Evolutionary conservation across 306 rosid species (phyloP).

Genomic region (Mimosa pudica): DNA sequence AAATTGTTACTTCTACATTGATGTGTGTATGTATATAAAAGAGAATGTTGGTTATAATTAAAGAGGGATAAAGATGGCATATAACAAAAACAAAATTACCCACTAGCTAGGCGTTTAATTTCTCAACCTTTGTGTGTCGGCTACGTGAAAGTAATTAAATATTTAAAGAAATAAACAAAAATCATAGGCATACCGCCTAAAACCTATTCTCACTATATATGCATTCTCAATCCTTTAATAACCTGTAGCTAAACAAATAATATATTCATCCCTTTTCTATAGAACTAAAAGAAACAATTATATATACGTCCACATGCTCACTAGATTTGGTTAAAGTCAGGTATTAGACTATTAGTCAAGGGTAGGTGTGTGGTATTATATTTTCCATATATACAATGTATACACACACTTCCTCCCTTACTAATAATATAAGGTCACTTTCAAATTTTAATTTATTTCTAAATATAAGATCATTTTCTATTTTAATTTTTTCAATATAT

Average conservation of each 20-base stretch:
- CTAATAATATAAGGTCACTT: too few relatives aligned
- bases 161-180: not conserved
- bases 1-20: too few relatives aligned
- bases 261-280: not conserved
- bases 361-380: not conserved
- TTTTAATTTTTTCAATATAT: too few relatives aligned
- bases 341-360: not conserved
- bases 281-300: not conserved
- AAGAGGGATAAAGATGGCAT: too few relatives aligned
- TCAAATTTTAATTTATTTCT: too few relatives aligned
- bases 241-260: not conserved
- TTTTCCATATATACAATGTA: not conserved
- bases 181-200: not conserved
- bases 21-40: too few relatives aligned
- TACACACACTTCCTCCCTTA: too few relatives aligned
- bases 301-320: not conserved
- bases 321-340: not conserved
- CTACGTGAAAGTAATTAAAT: not conserved
- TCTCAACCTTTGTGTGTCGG: conserved; percentile 31
- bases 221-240: conserved; percentile 26
- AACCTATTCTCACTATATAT: not conserved
- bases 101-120: not conserved
- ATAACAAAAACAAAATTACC: not conserved
- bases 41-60: too few relatives aligned
- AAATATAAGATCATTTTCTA: too few relatives aligned